phyloP scores from a whole-genome alignment of 768 basidiomycete genomes.

The Lactifluus rugatus region DNA sequence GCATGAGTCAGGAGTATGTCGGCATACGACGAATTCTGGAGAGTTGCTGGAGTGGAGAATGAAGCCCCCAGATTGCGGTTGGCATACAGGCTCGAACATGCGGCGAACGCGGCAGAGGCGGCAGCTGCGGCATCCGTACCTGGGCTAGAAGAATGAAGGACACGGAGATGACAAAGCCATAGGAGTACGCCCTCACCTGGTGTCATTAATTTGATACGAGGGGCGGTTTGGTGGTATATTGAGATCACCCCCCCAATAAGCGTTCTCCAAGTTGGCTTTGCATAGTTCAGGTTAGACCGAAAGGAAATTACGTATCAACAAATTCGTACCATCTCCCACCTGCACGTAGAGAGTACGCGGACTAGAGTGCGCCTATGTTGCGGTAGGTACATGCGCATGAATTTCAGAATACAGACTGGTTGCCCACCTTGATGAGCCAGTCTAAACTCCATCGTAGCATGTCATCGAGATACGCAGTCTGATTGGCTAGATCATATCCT shows the following conservation, averaged over 20 bases:
- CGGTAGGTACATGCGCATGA: neutral
- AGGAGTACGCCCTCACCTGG: constrained; percentile 29
- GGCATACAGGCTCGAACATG: constrained; percentile 76
- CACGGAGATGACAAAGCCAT: neutral
- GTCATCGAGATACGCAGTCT: constrained; percentile 85
- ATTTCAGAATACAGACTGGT: neutral
- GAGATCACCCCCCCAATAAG: constrained; percentile 86
- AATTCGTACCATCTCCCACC: constrained; percentile 49
- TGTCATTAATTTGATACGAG: constrained; percentile 69
- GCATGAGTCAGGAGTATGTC: constrained; percentile 61
- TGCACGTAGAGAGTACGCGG: constrained; percentile 67
- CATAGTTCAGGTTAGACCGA: neutral
- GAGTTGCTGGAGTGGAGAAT: constrained; percentile 49
- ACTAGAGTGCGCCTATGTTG: constrained; percentile 63
- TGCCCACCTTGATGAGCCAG: constrained; percentile 80
- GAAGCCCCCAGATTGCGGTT: constrained; percentile 44
- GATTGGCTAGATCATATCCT: constrained; percentile 80
- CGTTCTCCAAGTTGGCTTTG: constrained; percentile 51
- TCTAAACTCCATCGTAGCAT: constrained; percentile 87
- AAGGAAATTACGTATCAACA: neutral
- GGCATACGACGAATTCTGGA: constrained; percentile 68
- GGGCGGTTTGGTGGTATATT: constrained; percentile 66
- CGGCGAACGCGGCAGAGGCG: constrained; percentile 78
- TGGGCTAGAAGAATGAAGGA: constrained; percentile 34
- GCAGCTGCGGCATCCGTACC: constrained; percentile 87